These are phyloP conservation scores for Aeminium ludgeri DNA, from an alignment of 495 filamentous ascomycete genomes.

Conservation along the genomic window DNA sequence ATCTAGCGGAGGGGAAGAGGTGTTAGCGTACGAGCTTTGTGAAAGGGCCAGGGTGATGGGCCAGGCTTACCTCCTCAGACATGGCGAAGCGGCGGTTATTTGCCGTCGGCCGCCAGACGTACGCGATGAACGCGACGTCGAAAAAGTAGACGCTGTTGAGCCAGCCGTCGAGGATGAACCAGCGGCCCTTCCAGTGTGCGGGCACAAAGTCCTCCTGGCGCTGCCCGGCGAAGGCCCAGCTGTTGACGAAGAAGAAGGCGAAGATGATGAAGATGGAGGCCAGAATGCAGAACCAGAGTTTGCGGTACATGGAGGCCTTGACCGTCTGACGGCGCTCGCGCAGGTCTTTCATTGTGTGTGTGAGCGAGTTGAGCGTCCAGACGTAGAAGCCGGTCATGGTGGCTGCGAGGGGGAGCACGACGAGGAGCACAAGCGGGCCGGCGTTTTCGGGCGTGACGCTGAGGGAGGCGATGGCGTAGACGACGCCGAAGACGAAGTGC, in stretches of 20 bases:
- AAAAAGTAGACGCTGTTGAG: slow-evolving; percentile 89
- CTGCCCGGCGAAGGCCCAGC: slow-evolving; percentile 74
- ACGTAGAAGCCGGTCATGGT: slow-evolving; percentile 96
- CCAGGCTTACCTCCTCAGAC: slow-evolving; percentile 65
- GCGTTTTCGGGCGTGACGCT: slow-evolving; percentile 69
- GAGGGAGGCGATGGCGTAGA: slow-evolving; percentile 81
- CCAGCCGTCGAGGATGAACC: slow-evolving; percentile 98
- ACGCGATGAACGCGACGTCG: slow-evolving; percentile 84
- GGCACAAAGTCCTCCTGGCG: slow-evolving; percentile 77
- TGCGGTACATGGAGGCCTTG: slow-evolving; percentile 93
- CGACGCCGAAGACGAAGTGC: slow-evolving; percentile 88
- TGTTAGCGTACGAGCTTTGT: slow-evolving; percentile 9
- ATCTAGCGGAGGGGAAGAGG: slow-evolving; percentile 34
- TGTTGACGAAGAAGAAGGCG: slow-evolving; percentile 90
- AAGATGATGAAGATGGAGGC: slow-evolving; percentile 87
- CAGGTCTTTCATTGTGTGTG: slow-evolving; percentile 87
- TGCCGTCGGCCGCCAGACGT: slow-evolving; percentile 88
- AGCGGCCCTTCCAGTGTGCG: slow-evolving; percentile 86
- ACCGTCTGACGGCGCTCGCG: slow-evolving; percentile 81
- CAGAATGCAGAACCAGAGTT: slow-evolving; percentile 96
- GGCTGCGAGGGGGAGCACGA: slow-evolving; percentile 80
- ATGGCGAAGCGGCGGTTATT: slow-evolving; percentile 97
- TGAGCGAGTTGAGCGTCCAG: slow-evolving; percentile 94
- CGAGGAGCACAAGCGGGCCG: slow-evolving; percentile 82
- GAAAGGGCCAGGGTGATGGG: not conserved